Base-by-base conservation (phyloP, 768 basidiomycete genomes). In the Trametes cinnabarina region DNA sequence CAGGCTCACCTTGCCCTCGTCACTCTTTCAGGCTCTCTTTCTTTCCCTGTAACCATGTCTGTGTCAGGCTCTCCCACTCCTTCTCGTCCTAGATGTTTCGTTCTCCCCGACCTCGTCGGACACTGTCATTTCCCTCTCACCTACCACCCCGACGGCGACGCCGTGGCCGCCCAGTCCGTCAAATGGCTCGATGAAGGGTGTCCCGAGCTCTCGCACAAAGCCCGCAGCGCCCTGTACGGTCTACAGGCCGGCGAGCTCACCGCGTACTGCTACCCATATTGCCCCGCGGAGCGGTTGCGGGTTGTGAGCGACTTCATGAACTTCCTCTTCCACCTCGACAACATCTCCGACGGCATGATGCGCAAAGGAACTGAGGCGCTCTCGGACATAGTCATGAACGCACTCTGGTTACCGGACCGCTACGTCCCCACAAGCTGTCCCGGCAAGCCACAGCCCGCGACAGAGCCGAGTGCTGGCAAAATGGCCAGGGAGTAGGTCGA, bases 301-400 rank as follows among this genome's bases (percentile, higher is more conserved):
- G 80, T 85, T 53, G 83, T 83, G 73, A 82, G 82, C 68, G 88
- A 90, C 72, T 90, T 86, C 72, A 75, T 89, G 63, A 85, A 80
- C 58, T 90, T 82, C 68, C 79, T 90, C 46, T 90, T 90, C 74
- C 85, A 86, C 65, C 77, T 88, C 55, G 87, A 90, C 73, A 83
- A 90, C 64, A 76, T 90, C 58, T 88, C 87, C 14, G 88, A 91
- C 63, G 85, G 86, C 60, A 87, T 88, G 84, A 82, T 87, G 65
- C 79, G 82, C 60, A 72, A 75, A 32, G 80, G 82, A n/a, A 84
- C 86, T 23, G 73, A 72, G 53, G 73, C 74, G 26, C 79, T 84
- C 14, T 84, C 83, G 20, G 77, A 86, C 66, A 80, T 82, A 12
- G 85, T 90, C 55, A 79, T 90, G 69, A 85, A 87, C 71, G 81